phyloP scores from a whole-genome alignment of 2,329 filamentous ascomycete genomes.

The Drechslerella coelobrocha region DNA sequence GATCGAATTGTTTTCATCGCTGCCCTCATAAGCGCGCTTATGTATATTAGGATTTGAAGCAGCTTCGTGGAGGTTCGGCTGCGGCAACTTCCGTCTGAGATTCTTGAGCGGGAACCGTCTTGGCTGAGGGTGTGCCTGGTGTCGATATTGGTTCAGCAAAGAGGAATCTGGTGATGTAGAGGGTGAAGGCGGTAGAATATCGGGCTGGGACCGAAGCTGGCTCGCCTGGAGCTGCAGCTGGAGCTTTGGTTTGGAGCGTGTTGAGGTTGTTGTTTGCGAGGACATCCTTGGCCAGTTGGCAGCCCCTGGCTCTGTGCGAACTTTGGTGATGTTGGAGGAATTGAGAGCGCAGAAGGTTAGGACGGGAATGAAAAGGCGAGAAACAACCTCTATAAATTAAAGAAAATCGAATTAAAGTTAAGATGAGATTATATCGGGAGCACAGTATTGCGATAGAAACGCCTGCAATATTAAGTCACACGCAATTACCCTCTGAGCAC shows the following conservation, averaged over 20 bases:
- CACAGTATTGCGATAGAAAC: background rate
- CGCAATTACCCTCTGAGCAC: conserved; percentile 3
- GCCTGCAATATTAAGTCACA: background rate
- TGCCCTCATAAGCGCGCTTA: conserved; percentile 10
- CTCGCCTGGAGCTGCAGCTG: conserved; percentile 3
- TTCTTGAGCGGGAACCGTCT: conserved; percentile 40
- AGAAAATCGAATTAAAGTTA: background rate
- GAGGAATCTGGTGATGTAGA: conserved; percentile 40
- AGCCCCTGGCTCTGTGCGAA: conserved; percentile 3
- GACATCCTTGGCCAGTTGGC: conserved; percentile 19
- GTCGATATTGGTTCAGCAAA: conserved; percentile 22
- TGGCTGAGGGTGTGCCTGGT: conserved; percentile 14
- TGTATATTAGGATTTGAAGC: conserved; percentile 21
- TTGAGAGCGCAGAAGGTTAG: background rate
- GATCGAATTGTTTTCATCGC: conserved; percentile 13
- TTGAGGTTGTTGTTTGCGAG: conserved; percentile 32
- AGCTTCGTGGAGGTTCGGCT: conserved; percentile 37
- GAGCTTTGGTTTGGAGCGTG: conserved; percentile 21
- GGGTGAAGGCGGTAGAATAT: conserved; percentile 25
- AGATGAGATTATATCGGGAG: no score
- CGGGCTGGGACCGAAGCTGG: conserved; percentile 21
- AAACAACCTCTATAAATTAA: conserved; percentile 22
- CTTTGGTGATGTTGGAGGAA: background rate
- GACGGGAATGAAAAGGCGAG: conserved; percentile 1
- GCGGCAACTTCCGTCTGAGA: conserved; percentile 33